Base-by-base conservation (phyloP, 2,329 filamentous ascomycete genomes). In the Ploettnerulaceae sp. region DNA sequence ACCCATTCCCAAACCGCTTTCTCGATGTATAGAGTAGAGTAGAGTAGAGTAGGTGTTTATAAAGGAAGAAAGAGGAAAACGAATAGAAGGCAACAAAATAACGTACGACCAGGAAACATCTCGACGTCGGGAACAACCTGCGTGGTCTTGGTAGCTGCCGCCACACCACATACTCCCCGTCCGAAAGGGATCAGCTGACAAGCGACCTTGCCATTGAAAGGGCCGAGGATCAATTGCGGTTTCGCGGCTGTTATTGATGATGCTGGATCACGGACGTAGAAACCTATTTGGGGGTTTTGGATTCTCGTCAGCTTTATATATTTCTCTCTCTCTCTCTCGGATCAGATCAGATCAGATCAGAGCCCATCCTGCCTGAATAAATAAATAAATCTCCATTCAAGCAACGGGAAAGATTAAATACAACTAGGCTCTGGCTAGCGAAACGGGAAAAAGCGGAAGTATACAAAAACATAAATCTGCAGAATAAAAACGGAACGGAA, bases 161-260 rank as follows among this genome's bases (percentile, higher is more conserved):
- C 85, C 5, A 77, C 69, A 2, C 87, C 87, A 63, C 87, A 91
- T 4, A 93, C 87, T 22, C 87, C 87, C 32, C 76, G 74, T 7
- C 82, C 80, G 52, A 89, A 86, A 5, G 71, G 67, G 58, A 93
- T 91, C 12, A 75, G 82, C 65, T 93, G 86, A 62, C 87, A 93
- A 7, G 87, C 87, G 2, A 83, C 79, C 61, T 89, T 86, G 53
- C 86, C 86, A 56, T 89, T 83, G 66, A 91, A 91, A 0, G 86
- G 86, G 0, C 84, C 86, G 1, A 91, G 77, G 55, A 90, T 84
- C 35, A 91, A 75, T 58, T 80, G 78, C 6, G 29, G 29, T 20
- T 26, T 33, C 25, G 40, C 7, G 15, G 29, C 7, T 18, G 35
- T 18, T 1, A 9, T 14, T 3, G 57, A 57, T 17, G 44, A 22